These are phyloP conservation scores for Diplodia scrobiculata DNA, from an alignment of 2,329 filamentous ascomycete species.

Conservation along the genomic window DNA sequence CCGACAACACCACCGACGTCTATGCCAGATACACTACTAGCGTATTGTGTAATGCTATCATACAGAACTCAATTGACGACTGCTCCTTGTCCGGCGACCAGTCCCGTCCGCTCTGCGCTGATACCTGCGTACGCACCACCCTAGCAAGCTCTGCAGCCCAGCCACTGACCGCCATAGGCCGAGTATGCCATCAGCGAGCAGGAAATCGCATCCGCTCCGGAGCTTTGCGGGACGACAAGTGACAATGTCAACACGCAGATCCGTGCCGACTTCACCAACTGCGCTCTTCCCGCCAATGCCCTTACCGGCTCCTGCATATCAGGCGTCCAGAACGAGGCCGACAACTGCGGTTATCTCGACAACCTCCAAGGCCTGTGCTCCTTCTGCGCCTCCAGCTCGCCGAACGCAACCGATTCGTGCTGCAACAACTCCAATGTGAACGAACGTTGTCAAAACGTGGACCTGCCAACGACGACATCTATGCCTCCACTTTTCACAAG, in stretches of 20 bases:
- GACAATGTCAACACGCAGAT: conserved; percentile 73
- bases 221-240: conserved; percentile 69
- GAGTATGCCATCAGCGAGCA: conserved; percentile 87
- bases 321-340: conserved; percentile 75
- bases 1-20: conserved; percentile 74
- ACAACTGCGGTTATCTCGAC: conserved; percentile 81
- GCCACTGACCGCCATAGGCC: conserved; percentile 54
- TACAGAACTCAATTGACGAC: conserved; percentile 77
- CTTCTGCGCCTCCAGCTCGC: conserved; percentile 79
- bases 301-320: conserved; percentile 74
- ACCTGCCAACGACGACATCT: conserved; percentile 69
- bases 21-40: conserved; percentile 94
- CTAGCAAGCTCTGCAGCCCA: neutral
- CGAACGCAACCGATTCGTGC: conserved; percentile 93
- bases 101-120: conserved; percentile 79
- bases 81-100: conserved; percentile 68
- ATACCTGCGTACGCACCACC: conserved; percentile 71
- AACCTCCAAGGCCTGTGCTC: conserved; percentile 76
- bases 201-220: conserved; percentile 72
- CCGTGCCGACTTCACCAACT: conserved; percentile 88
- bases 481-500: conserved; percentile 62
- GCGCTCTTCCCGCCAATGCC: conserved; percentile 77
- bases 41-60: conserved; percentile 87
- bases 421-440: conserved; percentile 82
- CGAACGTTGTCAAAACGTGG: conserved; percentile 71